Conservation (phyloP, 2,329 filamentous ascomycete genomes). For the Dryadomyces sulphureus region DNA sequence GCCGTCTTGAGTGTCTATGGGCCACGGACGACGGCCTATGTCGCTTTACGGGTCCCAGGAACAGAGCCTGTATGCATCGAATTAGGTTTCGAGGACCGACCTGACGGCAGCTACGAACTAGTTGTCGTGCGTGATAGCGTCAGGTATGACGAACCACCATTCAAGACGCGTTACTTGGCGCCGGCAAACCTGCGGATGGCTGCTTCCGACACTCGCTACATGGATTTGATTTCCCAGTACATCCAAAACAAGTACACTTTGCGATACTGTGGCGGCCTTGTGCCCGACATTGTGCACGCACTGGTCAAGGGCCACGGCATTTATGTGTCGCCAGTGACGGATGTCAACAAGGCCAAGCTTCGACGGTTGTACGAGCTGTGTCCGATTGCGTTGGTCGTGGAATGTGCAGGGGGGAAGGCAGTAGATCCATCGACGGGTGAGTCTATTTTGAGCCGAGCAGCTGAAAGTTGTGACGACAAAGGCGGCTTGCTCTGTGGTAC, state of each 20-base stretch:
- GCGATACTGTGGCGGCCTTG: conserved; percentile 44
- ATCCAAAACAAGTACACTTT: conserved; percentile 41
- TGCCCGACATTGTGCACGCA: conserved; percentile 45
- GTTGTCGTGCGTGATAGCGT: conserved; percentile 26
- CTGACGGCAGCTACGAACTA: conserved; percentile 13
- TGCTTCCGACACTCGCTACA: conserved; percentile 33
- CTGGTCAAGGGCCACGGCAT: conserved; percentile 47
- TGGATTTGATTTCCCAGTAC: conserved; percentile 31
- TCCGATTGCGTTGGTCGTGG: conserved; percentile 44
- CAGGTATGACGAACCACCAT: conserved; percentile 20
- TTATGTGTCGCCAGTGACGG: conserved; percentile 42
- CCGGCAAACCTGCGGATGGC: conserved; percentile 47
- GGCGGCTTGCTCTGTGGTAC: conserved; percentile 37
- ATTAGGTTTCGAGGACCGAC: conserved; percentile 21
- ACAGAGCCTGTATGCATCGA: conserved; percentile 31
- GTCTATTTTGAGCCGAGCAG: conserved; percentile 23
- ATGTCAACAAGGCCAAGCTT: conserved; percentile 37
- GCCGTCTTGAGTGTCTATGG: conserved; percentile 38
- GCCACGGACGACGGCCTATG: conserved; percentile 37
- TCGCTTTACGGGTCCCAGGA: conserved; percentile 35
- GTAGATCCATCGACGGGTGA: conserved; percentile 30
- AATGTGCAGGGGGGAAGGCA: conserved; percentile 43
- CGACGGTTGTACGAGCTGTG: conserved; percentile 43
- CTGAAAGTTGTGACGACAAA: conserved; percentile 31
- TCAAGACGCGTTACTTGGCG: conserved; percentile 39